phyloP scores from a whole-genome alignment of 192 early-diverging fungal genomes.

The Entophlyctis luteolus region DNA sequence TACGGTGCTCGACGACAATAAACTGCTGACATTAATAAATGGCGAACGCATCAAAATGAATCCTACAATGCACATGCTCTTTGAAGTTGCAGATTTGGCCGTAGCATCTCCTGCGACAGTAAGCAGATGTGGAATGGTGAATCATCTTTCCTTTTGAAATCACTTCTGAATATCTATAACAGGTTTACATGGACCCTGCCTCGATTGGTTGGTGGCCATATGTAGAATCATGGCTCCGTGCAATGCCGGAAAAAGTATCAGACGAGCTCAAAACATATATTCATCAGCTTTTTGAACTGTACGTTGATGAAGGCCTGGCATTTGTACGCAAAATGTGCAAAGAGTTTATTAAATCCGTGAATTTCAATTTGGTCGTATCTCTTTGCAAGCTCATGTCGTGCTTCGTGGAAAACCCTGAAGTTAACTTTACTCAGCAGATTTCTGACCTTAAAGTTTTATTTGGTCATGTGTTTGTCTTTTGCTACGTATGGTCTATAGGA shows the following conservation, averaged over 20 bases:
- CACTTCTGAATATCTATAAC: background rate
- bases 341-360: constrained; percentile 53
- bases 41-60: constrained; percentile 61
- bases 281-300: constrained; percentile 36
- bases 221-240: constrained; percentile 44
- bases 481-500: constrained; percentile 57
- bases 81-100: constrained; percentile 59
- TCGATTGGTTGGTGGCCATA: constrained; percentile 54
- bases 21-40: constrained; percentile 58
- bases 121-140: constrained; percentile 57
- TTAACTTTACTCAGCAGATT: constrained; percentile 35
- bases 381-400: constrained; percentile 51
- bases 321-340: constrained; percentile 48
- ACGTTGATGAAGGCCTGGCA: constrained; percentile 48
- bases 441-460: constrained; percentile 46
- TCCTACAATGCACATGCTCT: constrained; percentile 57
- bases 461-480: constrained; percentile 53
- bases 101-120: constrained; percentile 64
- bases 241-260: constrained; percentile 34
- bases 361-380: constrained; percentile 50
- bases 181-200: constrained; percentile 52
- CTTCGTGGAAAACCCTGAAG: constrained; percentile 42
- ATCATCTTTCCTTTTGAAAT: constrained; percentile 23
- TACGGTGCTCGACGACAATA: constrained; percentile 60
- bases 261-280: constrained; percentile 42